Percentiles rank a stretch among this genome's conserved stretches.
These are phyloP conservation scores for Ogataea hybrid DNA, from an alignment of 1,139 yeast genomes.

Conservation along the genomic window DNA sequence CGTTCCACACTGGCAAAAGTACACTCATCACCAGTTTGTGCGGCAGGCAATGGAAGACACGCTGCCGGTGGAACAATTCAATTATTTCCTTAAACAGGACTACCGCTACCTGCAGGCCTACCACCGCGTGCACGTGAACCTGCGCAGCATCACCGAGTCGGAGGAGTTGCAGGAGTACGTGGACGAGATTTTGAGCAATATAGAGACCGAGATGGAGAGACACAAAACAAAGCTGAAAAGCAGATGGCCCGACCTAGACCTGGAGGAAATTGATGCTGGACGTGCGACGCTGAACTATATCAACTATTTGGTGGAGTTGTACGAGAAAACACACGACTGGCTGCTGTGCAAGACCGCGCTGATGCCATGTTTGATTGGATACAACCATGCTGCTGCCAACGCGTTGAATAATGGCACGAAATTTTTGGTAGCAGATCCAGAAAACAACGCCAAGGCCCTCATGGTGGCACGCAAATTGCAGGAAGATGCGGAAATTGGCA, in stretches of 20 bases:
- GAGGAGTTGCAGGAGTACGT: slow-evolving; percentile 52
- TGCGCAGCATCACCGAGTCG: slow-evolving; percentile 62
- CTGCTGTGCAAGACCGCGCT: slow-evolving; percentile 60
- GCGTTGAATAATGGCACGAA: slow-evolving; percentile 7
- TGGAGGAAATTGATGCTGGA: slow-evolving; percentile 48
- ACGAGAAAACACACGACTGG: slow-evolving; percentile 53
- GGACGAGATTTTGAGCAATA: slow-evolving; percentile 48
- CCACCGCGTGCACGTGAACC: slow-evolving; percentile 64
- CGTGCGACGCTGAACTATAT: slow-evolving; percentile 60
- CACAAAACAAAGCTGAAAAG: slow-evolving; percentile 53
- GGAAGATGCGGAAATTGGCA: neutral
- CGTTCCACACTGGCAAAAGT: slow-evolving; percentile 52
- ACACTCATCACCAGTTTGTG: slow-evolving; percentile 64
- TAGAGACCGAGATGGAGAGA: slow-evolving; percentile 53
- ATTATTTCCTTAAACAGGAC: slow-evolving; percentile 67
- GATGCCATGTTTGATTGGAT: slow-evolving; percentile 79
- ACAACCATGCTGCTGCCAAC: slow-evolving; percentile 51
- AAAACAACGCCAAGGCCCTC: slow-evolving; percentile 1
- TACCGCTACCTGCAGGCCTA: slow-evolving; percentile 67
- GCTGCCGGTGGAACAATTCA: slow-evolving; percentile 50
- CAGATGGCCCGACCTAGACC: slow-evolving; percentile 45
- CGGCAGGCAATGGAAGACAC: slow-evolving; percentile 49
- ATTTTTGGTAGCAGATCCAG: slow-evolving; percentile 13
- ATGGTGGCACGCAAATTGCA: slow-evolving; percentile 5
- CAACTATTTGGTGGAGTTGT: slow-evolving; percentile 54